Evolutionary conservation across 352 stramenopile species (phyloP), one percentile per base, ranked within the genome.

Genomic region (Globisporangium irregulare): DNA sequence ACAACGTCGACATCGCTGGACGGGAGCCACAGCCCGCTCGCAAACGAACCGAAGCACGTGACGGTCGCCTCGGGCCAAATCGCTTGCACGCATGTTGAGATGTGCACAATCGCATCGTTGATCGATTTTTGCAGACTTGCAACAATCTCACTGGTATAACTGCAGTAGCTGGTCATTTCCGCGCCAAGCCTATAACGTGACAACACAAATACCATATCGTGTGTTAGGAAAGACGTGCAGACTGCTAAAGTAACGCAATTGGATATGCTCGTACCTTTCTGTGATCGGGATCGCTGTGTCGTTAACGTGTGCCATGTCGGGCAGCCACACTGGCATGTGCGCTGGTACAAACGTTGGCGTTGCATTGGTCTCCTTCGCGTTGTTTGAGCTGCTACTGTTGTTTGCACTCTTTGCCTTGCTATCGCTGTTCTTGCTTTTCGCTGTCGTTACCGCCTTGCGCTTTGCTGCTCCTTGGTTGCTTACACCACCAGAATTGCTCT

Each of bases 1-100:
- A 97, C 89, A 15, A 97, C 87, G 65, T 97, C 91, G 4, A 97
- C 85, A 62, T 97, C 91, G 56, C 86, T 95, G 4, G 86, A 92
- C 7, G 91, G 89, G 34, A 95, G 78, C 86, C 89, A 96, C n/a
- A 97, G 77, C 0, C 86, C 91, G 24, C 78, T 96, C 24, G 85
- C 84, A 56, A 93, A 96, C 57, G 87, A 96, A 15, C 91, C 91
- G 72, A 93, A 96, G 68, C 84, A 90, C 62, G 73, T 77, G 54
- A 94, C 79, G 0, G 69, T 82, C 18, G 87, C 86, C 18, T 90
- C 80, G 32, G 89, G 89, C 87, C 88, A 96, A 55, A 93, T 84
- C 58, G 73, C 71, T 63, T 87, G 73, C 61, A 95, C 84, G 4
- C 77, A 78, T 25, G 80, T 73, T 3, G 82, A 78, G 53, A 95